Evolutionary conservation across 352 stramenopile species (phyloP).

Genomic region (Pythium guiyangense): DNA sequence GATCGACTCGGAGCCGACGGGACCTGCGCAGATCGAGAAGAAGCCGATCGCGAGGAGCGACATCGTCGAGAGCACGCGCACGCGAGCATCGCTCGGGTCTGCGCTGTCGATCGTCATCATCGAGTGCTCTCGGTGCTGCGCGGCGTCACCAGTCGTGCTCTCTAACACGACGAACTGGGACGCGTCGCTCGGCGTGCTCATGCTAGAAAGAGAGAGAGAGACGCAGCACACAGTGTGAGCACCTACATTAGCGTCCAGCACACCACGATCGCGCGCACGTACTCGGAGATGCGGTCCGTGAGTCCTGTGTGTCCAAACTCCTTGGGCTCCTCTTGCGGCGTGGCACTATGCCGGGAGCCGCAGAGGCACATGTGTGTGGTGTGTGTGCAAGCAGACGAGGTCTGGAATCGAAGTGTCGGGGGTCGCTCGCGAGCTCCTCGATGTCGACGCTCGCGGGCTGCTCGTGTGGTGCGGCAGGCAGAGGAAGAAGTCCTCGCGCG

Average conservation of each 20-base stretch:
- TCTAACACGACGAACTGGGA: slow-evolving; percentile 17
- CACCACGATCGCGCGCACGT: too few relatives aligned
- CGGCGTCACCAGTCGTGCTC: slow-evolving; percentile 8
- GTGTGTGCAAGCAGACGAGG: neutral
- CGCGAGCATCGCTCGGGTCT: slow-evolving; percentile 4
- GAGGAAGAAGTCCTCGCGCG: too few relatives aligned
- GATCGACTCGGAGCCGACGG: slow-evolving; percentile 35
- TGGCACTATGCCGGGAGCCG: neutral
- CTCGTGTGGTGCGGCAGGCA: too few relatives aligned
- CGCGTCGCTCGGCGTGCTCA: slow-evolving; percentile 10
- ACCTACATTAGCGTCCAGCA: neutral
- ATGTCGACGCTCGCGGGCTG: too few relatives aligned
- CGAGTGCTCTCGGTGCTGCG: slow-evolving; percentile 5
- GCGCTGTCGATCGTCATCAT: neutral
- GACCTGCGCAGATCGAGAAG: slow-evolving; percentile 44
- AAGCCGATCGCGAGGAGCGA: slow-evolving; percentile 50
- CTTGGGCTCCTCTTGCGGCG: neutral
- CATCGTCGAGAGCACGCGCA: slow-evolving; percentile 28
- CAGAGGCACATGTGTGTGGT: neutral
- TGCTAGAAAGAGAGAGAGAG: neutral
- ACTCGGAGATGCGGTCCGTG: slow-evolving; percentile 17
- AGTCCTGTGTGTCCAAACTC: slow-evolving; percentile 5
- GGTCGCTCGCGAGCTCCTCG: neutral
- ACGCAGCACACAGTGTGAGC: neutral
- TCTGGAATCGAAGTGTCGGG: neutral